Evolutionary conservation across 2,329 filamentous ascomycete genomes (phyloP).

Genomic region (Kalmusia sp.): DNA sequence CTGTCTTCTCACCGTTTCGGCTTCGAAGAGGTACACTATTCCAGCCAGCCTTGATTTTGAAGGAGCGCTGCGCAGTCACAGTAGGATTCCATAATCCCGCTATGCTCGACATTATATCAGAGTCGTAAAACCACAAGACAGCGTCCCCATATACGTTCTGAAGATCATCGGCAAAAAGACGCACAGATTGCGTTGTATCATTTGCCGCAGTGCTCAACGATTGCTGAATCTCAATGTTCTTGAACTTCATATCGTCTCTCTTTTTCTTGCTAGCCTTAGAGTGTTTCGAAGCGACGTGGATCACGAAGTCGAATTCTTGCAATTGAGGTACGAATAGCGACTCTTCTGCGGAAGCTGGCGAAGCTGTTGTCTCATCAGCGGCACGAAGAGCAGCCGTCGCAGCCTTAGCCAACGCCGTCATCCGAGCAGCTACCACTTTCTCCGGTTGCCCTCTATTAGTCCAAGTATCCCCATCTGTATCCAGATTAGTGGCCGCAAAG

Average conservation of each 20-base stretch:
- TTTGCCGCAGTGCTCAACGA: slow-evolving; percentile 41
- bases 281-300: slow-evolving; percentile 70
- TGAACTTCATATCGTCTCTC: slow-evolving; percentile 65
- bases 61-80: slow-evolving; percentile 59
- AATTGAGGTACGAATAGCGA: slow-evolving; percentile 76
- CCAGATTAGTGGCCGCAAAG: slow-evolving; percentile 81
- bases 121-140: slow-evolving; percentile 81
- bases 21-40: slow-evolving; percentile 64
- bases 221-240: slow-evolving; percentile 74
- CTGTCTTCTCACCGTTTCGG: slow-evolving; percentile 14
- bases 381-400: slow-evolving; percentile 60
- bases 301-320: slow-evolving; percentile 83
- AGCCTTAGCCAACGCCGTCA: slow-evolving; percentile 81
- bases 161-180: slow-evolving; percentile 72
- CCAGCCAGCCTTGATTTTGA: slow-evolving; percentile 75
- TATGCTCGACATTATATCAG: slow-evolving; percentile 62
- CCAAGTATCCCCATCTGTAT: slow-evolving; percentile 80
- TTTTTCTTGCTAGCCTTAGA: slow-evolving; percentile 43
- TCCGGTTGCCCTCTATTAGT: slow-evolving; percentile 73
- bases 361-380: slow-evolving; percentile 16
- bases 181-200: slow-evolving; percentile 66
- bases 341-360: slow-evolving; percentile 49
- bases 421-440: slow-evolving; percentile 82
- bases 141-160: slow-evolving; percentile 70
- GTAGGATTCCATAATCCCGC: slow-evolving; percentile 71